Base-by-base conservation (phyloP, 2,329 filamentous ascomycete species). In the Moelleriella libera region DNA sequence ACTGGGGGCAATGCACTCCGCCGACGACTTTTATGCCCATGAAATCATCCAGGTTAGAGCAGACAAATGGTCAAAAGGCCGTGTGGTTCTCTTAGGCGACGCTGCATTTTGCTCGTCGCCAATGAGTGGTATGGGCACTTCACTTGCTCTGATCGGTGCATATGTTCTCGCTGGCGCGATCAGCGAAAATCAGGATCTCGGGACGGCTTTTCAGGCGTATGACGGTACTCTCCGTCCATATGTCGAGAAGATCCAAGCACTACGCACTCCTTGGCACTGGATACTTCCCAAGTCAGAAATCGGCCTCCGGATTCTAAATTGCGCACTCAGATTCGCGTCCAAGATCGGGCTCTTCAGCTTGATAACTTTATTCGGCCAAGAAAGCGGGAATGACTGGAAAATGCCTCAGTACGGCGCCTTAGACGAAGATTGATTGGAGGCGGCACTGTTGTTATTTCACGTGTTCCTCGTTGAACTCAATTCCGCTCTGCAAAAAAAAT, bases 151-250 rank as follows among this genome's bases (percentile, higher is more conserved):
- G n/a, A 54, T 67, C 0, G 66, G 67, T 2, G 74, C 69, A 1
- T 77, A 77, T 51, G 58, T 74, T 1, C 62, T 78, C 2, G 72
- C 72, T 1, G 71, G 73, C 1, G 69, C 70, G 45, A 58, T 72
- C 7, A 46, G 48, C 9, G 49, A 47, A 41, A 51, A 54, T n/a
- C 49, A 52, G 1, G 49, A 52, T 21, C 32, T 65, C 4, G 30
- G 49, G 3, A 54, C 60, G 5, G 68, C 59, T 4, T 56, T 69
- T 10, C 52, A 54, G 7, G 52, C 51, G 5, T 75, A 74, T 48
- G 67, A 74, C 47, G 43, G 54, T 30, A 56, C 53, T 14, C 64
- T 72, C 51, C 53, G 58, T 5, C 70, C 68, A 0, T 63, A 65
- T 43, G 61, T 73, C 6, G 45, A 47, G 11, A 39, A 30, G 11